Evolutionary conservation across 176 grass and related monocot species (phyloP), one percentile per base, ranked within the genome.

Genomic region (Triticum urartu): DNA sequence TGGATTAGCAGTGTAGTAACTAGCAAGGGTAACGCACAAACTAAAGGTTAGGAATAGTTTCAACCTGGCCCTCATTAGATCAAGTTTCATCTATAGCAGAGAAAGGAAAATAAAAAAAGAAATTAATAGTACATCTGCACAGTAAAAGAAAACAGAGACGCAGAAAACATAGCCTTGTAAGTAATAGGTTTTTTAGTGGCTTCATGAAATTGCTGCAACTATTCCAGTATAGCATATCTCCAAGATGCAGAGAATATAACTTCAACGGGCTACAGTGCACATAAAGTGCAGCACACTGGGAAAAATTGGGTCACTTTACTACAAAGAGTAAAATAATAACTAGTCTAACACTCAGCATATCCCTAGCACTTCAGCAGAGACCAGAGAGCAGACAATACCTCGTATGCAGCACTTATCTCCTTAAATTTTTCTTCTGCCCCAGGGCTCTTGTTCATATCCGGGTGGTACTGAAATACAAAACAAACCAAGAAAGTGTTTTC

Each of bases 361-460:
- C 15, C 56, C 18, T 77, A 76, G 20, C 25, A 77, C 15, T 69
- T 81, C 2, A 50, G 21, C 15, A 11, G 28, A 59, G 65, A 30
- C 60, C 13, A 50, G 22, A 79, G 42, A 58, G 28, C 71, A 89
- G 80, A 84, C 50, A 5, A 56, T 95, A 98, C 95, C 95, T 95
- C 95, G 69, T 98, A 98, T 81, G 95, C 95, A 72, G 95, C 95
- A 89, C 93, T 98, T 62, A 98, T 94, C 78, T 95, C 91, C 88
- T 95, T 98, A 80, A 98, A 98, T 33, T 92, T 98, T 86, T 98
- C 95, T 91, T 98, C 95, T 81, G 95, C 86, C 30, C 88, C 96
- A 72, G 91, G 91, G 54, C 15, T 86, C 56, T 95, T 95, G 82
- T 91, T 98, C 96, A 98, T 94, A 91, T 98, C 96, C 7, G 96